Evolutionary conservation across 1,139 yeast species (phyloP).

Genomic region (Hyphopichia buzzinii): DNA sequence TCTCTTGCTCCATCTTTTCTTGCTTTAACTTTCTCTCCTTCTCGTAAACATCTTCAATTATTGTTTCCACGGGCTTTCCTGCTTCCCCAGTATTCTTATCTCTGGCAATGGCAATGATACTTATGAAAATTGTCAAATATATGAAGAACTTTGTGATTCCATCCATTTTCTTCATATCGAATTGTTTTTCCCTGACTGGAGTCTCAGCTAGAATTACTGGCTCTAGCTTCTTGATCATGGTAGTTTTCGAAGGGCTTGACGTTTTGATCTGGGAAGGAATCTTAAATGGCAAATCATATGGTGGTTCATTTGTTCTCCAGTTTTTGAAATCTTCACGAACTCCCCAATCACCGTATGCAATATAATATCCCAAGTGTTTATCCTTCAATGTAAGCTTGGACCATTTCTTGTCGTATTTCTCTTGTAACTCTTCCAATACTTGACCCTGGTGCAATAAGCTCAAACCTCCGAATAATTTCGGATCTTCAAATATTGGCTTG

Average conservation of each 20-base stretch:
- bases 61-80: conserved; percentile 43
- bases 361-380: conserved; percentile 53
- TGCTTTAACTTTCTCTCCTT: conserved; percentile 23
- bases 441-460: conserved; percentile 59
- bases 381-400: conserved; percentile 38
- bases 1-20: conserved; percentile 15
- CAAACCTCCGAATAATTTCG: conserved; percentile 41
- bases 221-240: conserved; percentile 27
- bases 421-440: conserved; percentile 53
- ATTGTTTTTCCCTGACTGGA: conserved; percentile 47
- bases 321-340: conserved; percentile 54
- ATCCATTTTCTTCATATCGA: conserved; percentile 51
- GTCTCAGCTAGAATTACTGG: conserved; percentile 47
- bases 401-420: conserved; percentile 54
- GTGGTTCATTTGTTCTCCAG: conserved; percentile 39
- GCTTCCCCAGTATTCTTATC: conserved; percentile 51
- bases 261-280: conserved; percentile 32
- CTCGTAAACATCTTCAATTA: conserved; percentile 38
- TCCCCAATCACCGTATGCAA: conserved; percentile 66
- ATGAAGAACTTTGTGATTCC: conserved; percentile 53
- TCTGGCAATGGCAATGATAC: conserved; percentile 45
- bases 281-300: conserved; percentile 58
- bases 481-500: conserved; percentile 47
- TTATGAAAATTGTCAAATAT: conserved; percentile 41
- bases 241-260: conserved; percentile 21